Base-by-base conservation (phyloP, 1,139 yeast genomes). In the Wickerhamiella infanticola region DNA sequence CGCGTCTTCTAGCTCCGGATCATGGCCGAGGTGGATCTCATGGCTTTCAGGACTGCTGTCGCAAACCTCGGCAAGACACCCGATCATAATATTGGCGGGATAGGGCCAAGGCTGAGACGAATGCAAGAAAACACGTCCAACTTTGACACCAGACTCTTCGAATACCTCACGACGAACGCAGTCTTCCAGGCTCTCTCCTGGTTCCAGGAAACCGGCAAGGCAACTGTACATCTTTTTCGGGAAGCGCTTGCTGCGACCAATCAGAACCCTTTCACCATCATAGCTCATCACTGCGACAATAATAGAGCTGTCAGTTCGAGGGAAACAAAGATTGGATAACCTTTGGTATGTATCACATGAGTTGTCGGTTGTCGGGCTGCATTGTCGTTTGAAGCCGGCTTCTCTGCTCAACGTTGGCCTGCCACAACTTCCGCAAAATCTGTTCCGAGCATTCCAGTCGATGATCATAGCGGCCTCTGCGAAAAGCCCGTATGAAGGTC, bases 71-170 rank as follows among this genome's bases (percentile, higher is more conserved):
- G 84, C 95, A 48, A 86, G 62, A 62, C 96, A 86, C 8, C 97
- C 97, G 55, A 90, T 73, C 97, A 88, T 88, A 56, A 90, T 64
- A 59, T 82, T 86, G 0, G 85, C 85, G 1, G 97, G 97, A 64
- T 78, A 88, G 25, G 97, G 98, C 96, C 96, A 86, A 5, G 96
- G 95, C 62, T 86, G 96, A 6, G 90, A 75, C 58, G 77, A 69
- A 31, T 79, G 66, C 44, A 86, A 70, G 44, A 68, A 63, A 35
- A 86, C 80, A 3, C 66, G 57, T 37, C 73, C 68, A 45, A 82
- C 77, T 40, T 65, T 70, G 35, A 85, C 83, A 3, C 98, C 98
- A 2, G 96, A 79, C 62, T 88, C 98, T 62, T 88, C 98, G 86
- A 94, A 86, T 37, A 83, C 81, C 61, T 88, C 98, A 51, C 98